Conservation (phyloP, 192 early-diverging fungal species). For the Chytriomyces confervae region DNA sequence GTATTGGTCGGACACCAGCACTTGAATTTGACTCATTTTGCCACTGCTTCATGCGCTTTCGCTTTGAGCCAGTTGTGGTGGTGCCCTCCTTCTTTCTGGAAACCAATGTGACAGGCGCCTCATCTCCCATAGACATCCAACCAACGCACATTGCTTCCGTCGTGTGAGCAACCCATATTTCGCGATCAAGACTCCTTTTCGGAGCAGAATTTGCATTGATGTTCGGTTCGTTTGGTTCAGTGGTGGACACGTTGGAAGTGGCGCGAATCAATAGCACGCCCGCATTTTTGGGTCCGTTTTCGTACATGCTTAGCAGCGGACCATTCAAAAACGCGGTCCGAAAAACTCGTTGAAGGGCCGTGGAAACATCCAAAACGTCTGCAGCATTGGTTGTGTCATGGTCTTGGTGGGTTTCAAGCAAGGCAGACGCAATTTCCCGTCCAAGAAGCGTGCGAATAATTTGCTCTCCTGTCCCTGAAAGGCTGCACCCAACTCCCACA, state of each 20-base stretch:
- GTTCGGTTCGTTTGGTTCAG: background rate
- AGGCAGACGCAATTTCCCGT: conserved; percentile 51
- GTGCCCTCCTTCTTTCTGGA: conserved; percentile 37
- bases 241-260: background rate
- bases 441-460: conserved; percentile 79
- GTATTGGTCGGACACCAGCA: too few relatives aligned
- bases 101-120: conserved; percentile 18
- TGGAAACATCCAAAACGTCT: conserved; percentile 23
- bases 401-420: background rate
- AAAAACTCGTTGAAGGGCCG: background rate
- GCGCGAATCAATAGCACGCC: background rate
- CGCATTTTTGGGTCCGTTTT: background rate
- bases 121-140: conserved; percentile 37
- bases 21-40: too few relatives aligned
- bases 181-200: conserved; percentile 39
- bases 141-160: conserved; percentile 68
- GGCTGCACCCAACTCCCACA: conserved; percentile 65
- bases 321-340: background rate
- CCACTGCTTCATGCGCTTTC: too few relatives aligned
- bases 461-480: conserved; percentile 81
- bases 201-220: background rate
- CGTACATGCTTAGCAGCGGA: background rate
- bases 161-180: conserved; percentile 75
- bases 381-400: background rate
- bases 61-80: too few relatives aligned